phyloP scores from a whole-genome alignment of 2,329 filamentous ascomycete species.

The Cladosporium sp. region DNA sequence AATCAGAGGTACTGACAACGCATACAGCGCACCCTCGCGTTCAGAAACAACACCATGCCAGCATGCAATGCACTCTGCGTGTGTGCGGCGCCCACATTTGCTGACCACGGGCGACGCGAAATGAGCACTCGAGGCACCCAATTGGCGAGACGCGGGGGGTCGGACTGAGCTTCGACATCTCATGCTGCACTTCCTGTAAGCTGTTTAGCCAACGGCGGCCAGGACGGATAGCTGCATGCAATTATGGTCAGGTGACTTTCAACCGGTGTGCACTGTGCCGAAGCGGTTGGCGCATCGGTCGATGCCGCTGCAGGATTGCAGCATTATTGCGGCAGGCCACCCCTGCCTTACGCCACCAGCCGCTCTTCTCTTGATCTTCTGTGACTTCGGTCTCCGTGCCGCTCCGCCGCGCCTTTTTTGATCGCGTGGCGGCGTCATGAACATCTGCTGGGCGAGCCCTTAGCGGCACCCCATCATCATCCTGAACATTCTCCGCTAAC shows the following conservation, averaged over 20 bases:
- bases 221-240: constrained; percentile 10
- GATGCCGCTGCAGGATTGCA: constrained; percentile 8
- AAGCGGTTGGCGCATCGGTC: constrained; percentile 4
- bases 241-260: constrained; percentile 9
- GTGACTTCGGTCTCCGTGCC: constrained; percentile 3
- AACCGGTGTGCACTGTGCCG: constrained; percentile 10
- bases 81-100: constrained; percentile 2
- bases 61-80: constrained; percentile 2
- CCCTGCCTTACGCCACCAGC: constrained; percentile 1
- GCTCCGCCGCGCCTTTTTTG: constrained; percentile 8
- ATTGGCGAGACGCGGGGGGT: background rate
- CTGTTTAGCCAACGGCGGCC: constrained; percentile 3
- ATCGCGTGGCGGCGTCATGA: constrained; percentile 10
- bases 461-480: too few species aligned
- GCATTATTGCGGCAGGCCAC: background rate
- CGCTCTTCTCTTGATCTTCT: constrained; percentile 3
- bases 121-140: background rate
- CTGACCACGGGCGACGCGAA: background rate
- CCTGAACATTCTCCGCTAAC: too few species aligned
- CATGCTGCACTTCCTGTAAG: constrained; percentile 8
- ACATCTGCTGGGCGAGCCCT: too few species aligned
- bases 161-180: constrained; percentile 1
- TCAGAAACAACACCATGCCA: background rate
- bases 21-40: constrained; percentile 6
- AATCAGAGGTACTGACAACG: constrained; percentile 7